Evolutionary conservation across 148 eudicot species (phyloP).

Genomic region (Linanthus parryae): DNA sequence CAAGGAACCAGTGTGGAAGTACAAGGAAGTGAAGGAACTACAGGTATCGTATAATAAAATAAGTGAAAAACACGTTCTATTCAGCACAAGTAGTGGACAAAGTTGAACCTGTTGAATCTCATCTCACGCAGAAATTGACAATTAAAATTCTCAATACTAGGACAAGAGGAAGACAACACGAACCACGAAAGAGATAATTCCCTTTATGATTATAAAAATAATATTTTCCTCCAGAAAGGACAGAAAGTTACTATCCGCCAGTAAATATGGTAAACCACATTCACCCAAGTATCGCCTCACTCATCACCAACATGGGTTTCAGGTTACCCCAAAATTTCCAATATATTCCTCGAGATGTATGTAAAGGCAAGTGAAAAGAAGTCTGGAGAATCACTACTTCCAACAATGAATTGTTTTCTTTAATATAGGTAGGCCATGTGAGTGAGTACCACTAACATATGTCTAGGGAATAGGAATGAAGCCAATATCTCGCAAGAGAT

Average conservation of each 20-base stretch:
- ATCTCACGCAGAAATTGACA: too few relatives aligned
- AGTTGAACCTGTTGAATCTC: too few relatives aligned
- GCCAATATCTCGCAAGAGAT: conserved; percentile 1
- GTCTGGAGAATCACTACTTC: conserved; percentile 15
- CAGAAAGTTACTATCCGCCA: too few relatives aligned
- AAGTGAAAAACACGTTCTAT: too few relatives aligned
- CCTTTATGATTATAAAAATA: neutral
- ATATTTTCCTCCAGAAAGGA: neutral
- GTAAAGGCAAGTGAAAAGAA: conserved; percentile 4
- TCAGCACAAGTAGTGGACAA: too few relatives aligned
- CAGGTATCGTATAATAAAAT: too few relatives aligned
- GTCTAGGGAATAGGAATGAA: conserved; percentile 12
- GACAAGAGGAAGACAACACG: neutral
- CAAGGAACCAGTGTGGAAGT: too few relatives aligned
- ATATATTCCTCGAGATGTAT: conserved; percentile 29
- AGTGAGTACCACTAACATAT: conserved; percentile 7
- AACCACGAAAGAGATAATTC: neutral
- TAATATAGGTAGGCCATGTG: conserved; percentile 12
- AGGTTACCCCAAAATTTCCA: conserved; percentile 10
- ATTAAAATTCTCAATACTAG: neutral
- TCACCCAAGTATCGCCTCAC: neutral
- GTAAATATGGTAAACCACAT: neutral
- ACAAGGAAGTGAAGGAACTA: too few relatives aligned
- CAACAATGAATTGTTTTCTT: conserved; percentile 8
- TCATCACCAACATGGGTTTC: conserved; percentile 8